These are phyloP conservation scores for Imleria badia DNA, from an alignment of 768 basidiomycete species.

Conservation along the genomic window DNA sequence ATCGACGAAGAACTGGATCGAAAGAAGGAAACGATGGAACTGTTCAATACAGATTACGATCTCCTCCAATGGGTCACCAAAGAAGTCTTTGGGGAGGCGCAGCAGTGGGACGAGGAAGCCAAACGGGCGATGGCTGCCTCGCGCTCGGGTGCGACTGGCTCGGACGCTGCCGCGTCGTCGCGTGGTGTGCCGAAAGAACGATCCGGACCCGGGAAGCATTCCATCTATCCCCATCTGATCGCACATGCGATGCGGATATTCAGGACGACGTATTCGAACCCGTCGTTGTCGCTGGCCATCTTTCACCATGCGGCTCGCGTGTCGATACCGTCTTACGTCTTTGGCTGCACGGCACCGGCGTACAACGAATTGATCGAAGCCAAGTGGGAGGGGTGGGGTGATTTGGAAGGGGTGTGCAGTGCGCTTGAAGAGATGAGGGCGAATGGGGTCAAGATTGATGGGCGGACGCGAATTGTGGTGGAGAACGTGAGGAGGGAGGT, in stretches of 20 bases:
- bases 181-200: conserved; percentile 13
- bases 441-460: conserved; percentile 71
- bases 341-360: conserved; percentile 83
- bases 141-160: background rate
- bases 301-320: conserved; percentile 78
- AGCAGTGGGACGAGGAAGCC: conserved; percentile 48
- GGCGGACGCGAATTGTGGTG: conserved; percentile 57
- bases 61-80: conserved; percentile 71
- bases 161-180: background rate
- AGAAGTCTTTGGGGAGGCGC: conserved; percentile 65
- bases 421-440: conserved; percentile 79
- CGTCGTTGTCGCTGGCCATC: conserved; percentile 76
- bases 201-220: conserved; percentile 52
- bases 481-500: conserved; percentile 66
- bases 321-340: conserved; percentile 80
- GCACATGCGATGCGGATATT: conserved; percentile 76
- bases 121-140: conserved; percentile 36
- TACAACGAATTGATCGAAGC: conserved; percentile 89
- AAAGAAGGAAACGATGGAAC: conserved; percentile 71
- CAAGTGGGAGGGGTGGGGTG: conserved; percentile 83
- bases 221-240: conserved; percentile 73
- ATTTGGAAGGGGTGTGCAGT: conserved; percentile 70
- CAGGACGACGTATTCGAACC: conserved; percentile 75
- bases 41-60: conserved; percentile 65
- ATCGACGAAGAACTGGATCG: conserved; percentile 58